These are phyloP conservation scores for Annulohypoxylon stygium DNA, from an alignment of 495 filamentous ascomycete species.

Conservation along the genomic window DNA sequence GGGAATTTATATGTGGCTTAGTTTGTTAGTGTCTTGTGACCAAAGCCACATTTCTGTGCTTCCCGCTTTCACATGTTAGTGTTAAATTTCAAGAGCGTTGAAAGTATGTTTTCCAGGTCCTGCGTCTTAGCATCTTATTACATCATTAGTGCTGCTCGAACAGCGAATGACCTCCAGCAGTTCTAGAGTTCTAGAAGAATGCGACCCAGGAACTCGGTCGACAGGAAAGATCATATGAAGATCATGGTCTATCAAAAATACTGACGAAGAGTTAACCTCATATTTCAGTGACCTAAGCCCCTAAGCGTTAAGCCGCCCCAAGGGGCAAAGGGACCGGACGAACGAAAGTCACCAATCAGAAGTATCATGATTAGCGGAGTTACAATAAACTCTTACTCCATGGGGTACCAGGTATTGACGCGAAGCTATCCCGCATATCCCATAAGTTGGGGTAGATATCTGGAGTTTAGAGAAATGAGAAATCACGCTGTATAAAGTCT, in stretches of 20 bases:
- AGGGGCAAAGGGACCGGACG: background rate
- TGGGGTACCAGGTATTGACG: background rate
- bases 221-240: conserved; percentile 16
- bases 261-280: background rate
- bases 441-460: background rate
- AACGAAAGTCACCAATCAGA: background rate
- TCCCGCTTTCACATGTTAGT: conserved; percentile 37
- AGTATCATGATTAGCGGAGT: background rate
- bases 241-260: background rate
- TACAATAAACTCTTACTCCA: background rate
- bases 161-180: conserved; percentile 11
- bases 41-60: conserved; percentile 23
- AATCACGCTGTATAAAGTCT: background rate
- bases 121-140: conserved; percentile 13
- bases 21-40: conserved; percentile 5
- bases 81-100: too few species aligned
- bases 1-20: conserved; percentile 29
- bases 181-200: conserved; percentile 29
- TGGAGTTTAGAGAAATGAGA: background rate
- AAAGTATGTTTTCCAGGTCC: too few species aligned
- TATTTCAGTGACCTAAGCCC: background rate
- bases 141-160: conserved; percentile 28
- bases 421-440: background rate
- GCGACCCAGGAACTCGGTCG: conserved; percentile 14
- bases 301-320: background rate